These are phyloP conservation scores for Monascus purpureus DNA, from an alignment of 495 filamentous ascomycete species.

Conservation along the genomic window DNA sequence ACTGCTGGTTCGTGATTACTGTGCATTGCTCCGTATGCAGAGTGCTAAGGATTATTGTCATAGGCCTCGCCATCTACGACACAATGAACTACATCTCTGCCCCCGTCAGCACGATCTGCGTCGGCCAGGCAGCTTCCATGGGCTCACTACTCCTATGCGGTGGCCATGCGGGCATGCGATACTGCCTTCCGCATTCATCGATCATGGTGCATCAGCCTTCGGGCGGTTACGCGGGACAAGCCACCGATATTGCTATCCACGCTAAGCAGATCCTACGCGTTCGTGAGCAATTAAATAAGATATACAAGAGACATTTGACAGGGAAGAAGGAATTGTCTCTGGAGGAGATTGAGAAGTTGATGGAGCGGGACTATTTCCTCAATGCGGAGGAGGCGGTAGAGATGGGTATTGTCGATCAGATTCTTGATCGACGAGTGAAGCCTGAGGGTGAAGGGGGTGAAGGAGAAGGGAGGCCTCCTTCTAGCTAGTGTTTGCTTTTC, in stretches of 20 bases:
- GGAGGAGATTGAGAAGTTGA: conserved; percentile 78
- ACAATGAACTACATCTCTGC: conserved; percentile 96
- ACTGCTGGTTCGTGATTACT: conserved; percentile 51
- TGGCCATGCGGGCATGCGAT: conserved; percentile 72
- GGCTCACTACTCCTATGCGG: conserved; percentile 79
- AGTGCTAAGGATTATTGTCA: background rate
- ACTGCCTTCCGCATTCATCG: conserved; percentile 76
- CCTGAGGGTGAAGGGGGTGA: conserved; percentile 14
- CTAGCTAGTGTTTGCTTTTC: no score
- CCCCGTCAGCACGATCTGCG: conserved; percentile 85
- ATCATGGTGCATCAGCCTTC: conserved; percentile 96
- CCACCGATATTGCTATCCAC: conserved; percentile 87
- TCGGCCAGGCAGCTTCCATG: conserved; percentile 93
- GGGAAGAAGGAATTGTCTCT: conserved; percentile 48
- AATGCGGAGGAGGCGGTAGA: conserved; percentile 76
- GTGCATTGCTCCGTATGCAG: background rate
- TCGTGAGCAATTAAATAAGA: conserved; percentile 72
- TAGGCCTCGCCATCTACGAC: conserved; percentile 90
- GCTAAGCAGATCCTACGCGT: conserved; percentile 91
- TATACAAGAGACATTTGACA: conserved; percentile 77
- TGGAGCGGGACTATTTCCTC: conserved; percentile 95
- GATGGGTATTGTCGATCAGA: conserved; percentile 82
- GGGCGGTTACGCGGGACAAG: conserved; percentile 83
- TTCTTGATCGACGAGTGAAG: conserved; percentile 48
- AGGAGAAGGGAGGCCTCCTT: conserved; percentile 9